Base-by-base conservation (phyloP, 371 early-diverging fungal genomes). In the Saksenaea oblongispora region DNA sequence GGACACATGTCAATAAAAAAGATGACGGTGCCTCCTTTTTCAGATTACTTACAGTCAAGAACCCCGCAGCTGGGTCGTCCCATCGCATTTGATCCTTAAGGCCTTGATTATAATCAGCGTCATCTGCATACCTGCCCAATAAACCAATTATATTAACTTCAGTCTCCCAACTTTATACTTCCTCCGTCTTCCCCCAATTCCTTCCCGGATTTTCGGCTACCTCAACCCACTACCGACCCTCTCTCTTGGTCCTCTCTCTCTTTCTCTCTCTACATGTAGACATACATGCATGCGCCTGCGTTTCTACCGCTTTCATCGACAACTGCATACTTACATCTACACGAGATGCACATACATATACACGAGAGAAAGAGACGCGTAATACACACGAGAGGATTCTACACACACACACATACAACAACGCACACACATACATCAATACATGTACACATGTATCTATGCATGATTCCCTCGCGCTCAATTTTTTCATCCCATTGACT, bases 61-160 rank as follows among this genome's bases (percentile, higher is more conserved):
- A 89, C 56, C 68, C 77, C 31, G 88, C 88, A 11, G 87, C 87
- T 15, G 90, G 90, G 61, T 89, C 90, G 64, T 87, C 84, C 90
- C 90, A 89, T 58, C 85, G 71, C 31, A 81, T 78, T 64, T 70
- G 64, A 31, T 86, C 82, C 72, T 80, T 84, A 3, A 88, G 66
- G 59, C 80, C 87, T 34, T 85, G 79, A 65, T 90, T 90, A 27
- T 85, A 67, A 22, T 88, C 88, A 42, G 70, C 69, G 63, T 90
- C 89, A 67, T 90, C 88, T 58, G 72, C 84, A 69, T 84, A 87
- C 64, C 89, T 82, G 35, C 26, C 22, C n/a, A 42, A 63, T 34
- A 54, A 34, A 64, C 18, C 15, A 47, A 41, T 62, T 39, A 59
- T 62, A 41, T 54, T 54, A 54, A 9, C 54, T 55, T 62, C 55